A percentile compares a stretch with the other conserved stretches of the same genome.
Evolutionary conservation across 345 rosid genomes (phyloP).

Genomic region (Laguncularia racemosa): DNA sequence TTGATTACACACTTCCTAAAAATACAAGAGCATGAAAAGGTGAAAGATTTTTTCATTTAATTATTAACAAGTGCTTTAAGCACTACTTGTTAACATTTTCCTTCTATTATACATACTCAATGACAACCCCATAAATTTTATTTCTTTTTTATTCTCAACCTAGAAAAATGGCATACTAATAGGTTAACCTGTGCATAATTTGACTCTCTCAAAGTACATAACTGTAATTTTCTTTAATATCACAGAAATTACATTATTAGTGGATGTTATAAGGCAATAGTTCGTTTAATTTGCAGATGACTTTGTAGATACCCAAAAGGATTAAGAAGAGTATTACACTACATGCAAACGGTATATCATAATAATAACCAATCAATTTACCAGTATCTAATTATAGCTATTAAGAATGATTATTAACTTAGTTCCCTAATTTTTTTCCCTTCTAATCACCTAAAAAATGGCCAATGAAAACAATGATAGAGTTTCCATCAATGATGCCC

Average conservation of each 20-base stretch:
- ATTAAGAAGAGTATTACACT: background rate
- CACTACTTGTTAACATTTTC: background rate
- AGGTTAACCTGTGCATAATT: constrained; percentile 18
- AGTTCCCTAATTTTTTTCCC: background rate
- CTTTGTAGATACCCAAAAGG: constrained; percentile 14
- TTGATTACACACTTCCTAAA: background rate
- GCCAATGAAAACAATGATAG: constrained; percentile 21
- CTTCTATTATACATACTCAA: background rate
- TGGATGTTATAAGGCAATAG: no score
- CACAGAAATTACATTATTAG: no score
- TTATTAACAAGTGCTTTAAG: background rate
- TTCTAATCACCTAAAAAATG: constrained; percentile 12
- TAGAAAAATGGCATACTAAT: constrained; percentile 9
- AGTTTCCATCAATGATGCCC: constrained; percentile 15
- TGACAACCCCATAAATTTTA: no score
- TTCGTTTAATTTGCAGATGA: constrained; percentile 13
- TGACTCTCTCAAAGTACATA: no score
- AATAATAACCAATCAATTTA: no score
- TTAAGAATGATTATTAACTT: no score
- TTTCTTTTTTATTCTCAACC: constrained; percentile 5
- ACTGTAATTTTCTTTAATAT: no score
- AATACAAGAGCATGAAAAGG: no score
- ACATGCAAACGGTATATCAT: background rate
- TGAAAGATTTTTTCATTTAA: no score
- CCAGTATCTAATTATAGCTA: no score